Base-by-base conservation (phyloP, 2,329 filamentous ascomycete genomes). In the Aquanectria penicillioides region DNA sequence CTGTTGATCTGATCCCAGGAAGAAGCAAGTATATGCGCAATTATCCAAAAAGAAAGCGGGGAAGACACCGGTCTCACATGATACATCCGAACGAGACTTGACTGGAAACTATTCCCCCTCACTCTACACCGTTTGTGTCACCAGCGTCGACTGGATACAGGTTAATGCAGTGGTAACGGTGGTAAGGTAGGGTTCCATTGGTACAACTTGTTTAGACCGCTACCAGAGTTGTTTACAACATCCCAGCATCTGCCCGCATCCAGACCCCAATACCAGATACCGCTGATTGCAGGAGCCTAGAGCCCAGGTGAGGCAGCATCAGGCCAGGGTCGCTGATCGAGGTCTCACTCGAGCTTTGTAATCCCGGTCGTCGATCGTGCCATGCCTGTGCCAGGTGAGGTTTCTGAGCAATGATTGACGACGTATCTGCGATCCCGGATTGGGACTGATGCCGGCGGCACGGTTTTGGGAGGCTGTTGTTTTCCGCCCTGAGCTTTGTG, bases 331-430 rank as follows among this genome's bases (percentile, higher is more conserved):
- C n/a, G 33, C 25, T 52, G 38, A 47, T 58, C 48, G n/a, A 44
- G 31, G 47, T 44, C 40, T 50, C 53, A 57, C 22, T 41, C 13
- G 15, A 33, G 18, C 15, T 26, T 26, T 10, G 36, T 31, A n/a
- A 57, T 57, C 54, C 54, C 10, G 15, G 38, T 37, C 33, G 47
- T 33, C 20, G 46, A 50, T 51, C 46, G 47, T 57, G 44, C 40
- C 20, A 51, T 29, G 17, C 15, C 23, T 22, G 37, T 43, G 15
- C 36, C 29, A 43, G 37, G 31, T 33, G 40, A 47, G 41, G 17
- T 38, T 28, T 54, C 17, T 40, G 11, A 22, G 22, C 31, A 15
- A 47, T 22, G 23, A 9, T 36, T 43, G 28, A 26, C 37, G 22
- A 25, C 23, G 47, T 31, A 20, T 28, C 12, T 41, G 23, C 38